Percentiles rank a stretch among this genome's conserved stretches.
Conservation (phyloP, 208 protist species). For the Crithidia acanthocephali region DNA sequence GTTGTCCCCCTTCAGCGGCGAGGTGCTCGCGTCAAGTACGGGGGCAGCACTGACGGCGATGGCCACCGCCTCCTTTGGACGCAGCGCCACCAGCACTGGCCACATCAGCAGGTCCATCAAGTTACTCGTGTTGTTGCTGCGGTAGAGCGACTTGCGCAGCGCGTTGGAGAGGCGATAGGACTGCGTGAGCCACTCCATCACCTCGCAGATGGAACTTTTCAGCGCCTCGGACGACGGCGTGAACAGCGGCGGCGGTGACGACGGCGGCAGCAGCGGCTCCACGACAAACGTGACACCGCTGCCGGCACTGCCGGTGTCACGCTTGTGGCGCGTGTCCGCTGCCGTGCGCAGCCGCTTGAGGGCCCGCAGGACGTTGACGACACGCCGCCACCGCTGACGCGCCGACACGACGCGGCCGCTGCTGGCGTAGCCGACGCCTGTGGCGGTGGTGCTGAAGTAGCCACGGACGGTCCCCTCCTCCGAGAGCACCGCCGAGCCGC, state of each 20-base stretch:
- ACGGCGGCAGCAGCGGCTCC: neutral
- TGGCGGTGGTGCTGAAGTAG: slow-evolving; percentile 32
- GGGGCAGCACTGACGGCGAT: neutral
- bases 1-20: neutral
- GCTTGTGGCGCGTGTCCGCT: neutral
- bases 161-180: slow-evolving; percentile 32
- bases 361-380: slow-evolving; percentile 14
- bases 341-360: slow-evolving; percentile 16
- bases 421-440: neutral
- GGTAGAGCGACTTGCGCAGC: slow-evolving; percentile 52
- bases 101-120: slow-evolving; percentile 52
- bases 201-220: slow-evolving; percentile 29
- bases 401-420: neutral
- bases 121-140: slow-evolving; percentile 40
- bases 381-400: slow-evolving; percentile 25
- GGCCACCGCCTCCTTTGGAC: slow-evolving; percentile 5
- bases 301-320: neutral
- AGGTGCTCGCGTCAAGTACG: neutral
- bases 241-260: slow-evolving; percentile 2
- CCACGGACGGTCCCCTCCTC: slow-evolving; percentile 34
- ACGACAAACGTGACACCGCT: neutral
- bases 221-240: slow-evolving; percentile 21
- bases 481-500: slow-evolving; percentile 14
- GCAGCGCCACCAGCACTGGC: slow-evolving; percentile 40
- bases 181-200: slow-evolving; percentile 52